These are phyloP conservation scores for Prunus padus DNA, from an alignment of 306 rosid species.

Conservation along the genomic window DNA sequence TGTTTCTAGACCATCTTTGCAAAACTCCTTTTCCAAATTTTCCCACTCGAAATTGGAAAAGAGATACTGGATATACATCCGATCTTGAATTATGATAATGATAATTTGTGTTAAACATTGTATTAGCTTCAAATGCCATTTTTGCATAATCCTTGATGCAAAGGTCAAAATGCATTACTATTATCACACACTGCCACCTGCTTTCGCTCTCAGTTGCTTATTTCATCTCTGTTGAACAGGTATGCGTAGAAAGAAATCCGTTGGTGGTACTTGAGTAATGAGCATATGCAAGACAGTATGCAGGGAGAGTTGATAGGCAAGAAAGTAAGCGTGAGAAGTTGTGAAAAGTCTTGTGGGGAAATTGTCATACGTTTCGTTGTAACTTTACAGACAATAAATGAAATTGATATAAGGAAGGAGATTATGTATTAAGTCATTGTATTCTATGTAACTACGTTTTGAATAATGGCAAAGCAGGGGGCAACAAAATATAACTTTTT, in stretches of 20 bases:
- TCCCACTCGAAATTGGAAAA: not conserved
- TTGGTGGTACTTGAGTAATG: conserved; percentile 23
- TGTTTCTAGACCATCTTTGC: not conserved
- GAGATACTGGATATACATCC: not conserved
- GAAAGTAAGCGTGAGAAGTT: not conserved
- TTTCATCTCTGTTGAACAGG: conserved; percentile 45
- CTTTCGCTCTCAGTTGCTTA: conserved; percentile 11
- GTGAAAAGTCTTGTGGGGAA: not conserved
- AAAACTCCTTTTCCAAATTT: not conserved
- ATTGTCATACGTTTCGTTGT: conserved; percentile 10
- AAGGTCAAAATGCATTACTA: not conserved
- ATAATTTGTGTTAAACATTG: not conserved
- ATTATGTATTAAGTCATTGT: not conserved
- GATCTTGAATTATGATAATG: not conserved
- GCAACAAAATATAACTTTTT: not conserved
- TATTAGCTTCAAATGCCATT: not conserved
- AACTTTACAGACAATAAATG: not conserved
- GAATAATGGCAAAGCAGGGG: not conserved
- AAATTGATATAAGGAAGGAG: not conserved
- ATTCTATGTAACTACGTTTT: not conserved
- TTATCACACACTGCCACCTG: conserved; percentile 2
- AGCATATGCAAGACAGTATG: not conserved
- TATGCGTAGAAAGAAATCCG: conserved; percentile 37
- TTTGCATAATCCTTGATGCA: not conserved
- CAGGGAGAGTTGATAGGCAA: not conserved